Conservation (phyloP, 2,329 filamentous ascomycete genomes). For the Hypoxylon sp. region DNA sequence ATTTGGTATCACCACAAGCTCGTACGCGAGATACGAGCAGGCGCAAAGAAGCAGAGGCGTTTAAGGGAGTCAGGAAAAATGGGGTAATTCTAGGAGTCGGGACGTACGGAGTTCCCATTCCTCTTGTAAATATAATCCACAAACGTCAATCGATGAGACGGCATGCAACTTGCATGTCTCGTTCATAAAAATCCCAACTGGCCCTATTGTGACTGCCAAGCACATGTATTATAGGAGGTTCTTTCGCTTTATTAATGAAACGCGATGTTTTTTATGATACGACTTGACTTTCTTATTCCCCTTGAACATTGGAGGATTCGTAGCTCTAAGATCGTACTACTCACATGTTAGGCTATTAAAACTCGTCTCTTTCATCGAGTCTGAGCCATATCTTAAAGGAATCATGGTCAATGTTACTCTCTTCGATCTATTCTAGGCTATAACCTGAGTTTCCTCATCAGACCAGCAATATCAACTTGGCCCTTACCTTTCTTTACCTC, state of each 20-base stretch:
- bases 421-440: neutral
- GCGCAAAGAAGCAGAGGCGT: constrained; percentile 43
- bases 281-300: neutral
- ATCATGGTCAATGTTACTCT: neutral
- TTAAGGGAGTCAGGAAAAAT: constrained; percentile 36
- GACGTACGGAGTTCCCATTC: constrained; percentile 12
- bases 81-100: constrained; percentile 30
- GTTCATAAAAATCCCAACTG: constrained; percentile 20
- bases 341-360: neutral
- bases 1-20: constrained; percentile 26
- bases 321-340: too few species aligned
- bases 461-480: neutral
- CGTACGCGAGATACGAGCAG: constrained; percentile 21
- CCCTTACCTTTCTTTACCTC: neutral
- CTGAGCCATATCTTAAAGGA: neutral
- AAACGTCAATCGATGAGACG: constrained; percentile 28
- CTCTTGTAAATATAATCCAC: constrained; percentile 41
- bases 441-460: neutral
- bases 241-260: neutral
- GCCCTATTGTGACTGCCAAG: neutral
- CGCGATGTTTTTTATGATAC: neutral
- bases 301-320: neutral
- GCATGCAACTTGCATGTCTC: constrained; percentile 27
- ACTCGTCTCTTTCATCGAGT: neutral
- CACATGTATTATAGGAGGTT: neutral